These are phyloP conservation scores for Brachypodium distachyon DNA, from an alignment of 202 grass and related monocot genomes.

Conservation along the genomic window DNA sequence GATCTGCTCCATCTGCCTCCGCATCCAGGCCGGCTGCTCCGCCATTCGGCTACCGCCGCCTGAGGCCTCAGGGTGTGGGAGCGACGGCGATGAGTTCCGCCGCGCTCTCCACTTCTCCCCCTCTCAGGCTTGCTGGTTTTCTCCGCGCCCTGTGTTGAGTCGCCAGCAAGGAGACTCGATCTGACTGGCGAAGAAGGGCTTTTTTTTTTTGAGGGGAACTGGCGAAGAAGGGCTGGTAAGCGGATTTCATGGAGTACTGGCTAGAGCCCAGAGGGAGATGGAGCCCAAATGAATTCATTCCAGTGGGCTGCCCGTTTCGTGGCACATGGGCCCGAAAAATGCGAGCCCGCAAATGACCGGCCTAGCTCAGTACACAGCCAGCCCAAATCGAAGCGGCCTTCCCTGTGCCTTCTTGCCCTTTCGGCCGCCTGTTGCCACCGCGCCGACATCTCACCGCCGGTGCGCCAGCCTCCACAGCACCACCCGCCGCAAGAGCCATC, in stretches of 20 bases:
- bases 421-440: background rate
- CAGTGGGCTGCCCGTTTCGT: background rate
- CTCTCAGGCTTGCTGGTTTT: background rate
- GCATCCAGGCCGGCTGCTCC: conserved; percentile 28
- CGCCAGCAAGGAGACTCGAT: too few species aligned
- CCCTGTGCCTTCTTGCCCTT: background rate
- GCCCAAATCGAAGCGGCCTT: background rate
- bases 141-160: background rate
- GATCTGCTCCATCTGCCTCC: conserved; percentile 83
- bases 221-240: too few species aligned
- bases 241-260: too few species aligned
- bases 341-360: background rate
- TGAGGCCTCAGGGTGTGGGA: background rate
- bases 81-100: background rate
- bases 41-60: conserved; percentile 23
- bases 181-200: too few species aligned
- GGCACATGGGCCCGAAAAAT: background rate
- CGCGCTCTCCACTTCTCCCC: background rate
- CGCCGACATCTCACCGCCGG: background rate
- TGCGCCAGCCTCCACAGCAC: background rate
- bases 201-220: too few species aligned
- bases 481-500: background rate
- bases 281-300: too few species aligned
- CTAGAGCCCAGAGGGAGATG: too few species aligned
- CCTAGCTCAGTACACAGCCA: background rate